phyloP scores from a whole-genome alignment of 306 rosid species.

The Corylus heterophylla region DNA sequence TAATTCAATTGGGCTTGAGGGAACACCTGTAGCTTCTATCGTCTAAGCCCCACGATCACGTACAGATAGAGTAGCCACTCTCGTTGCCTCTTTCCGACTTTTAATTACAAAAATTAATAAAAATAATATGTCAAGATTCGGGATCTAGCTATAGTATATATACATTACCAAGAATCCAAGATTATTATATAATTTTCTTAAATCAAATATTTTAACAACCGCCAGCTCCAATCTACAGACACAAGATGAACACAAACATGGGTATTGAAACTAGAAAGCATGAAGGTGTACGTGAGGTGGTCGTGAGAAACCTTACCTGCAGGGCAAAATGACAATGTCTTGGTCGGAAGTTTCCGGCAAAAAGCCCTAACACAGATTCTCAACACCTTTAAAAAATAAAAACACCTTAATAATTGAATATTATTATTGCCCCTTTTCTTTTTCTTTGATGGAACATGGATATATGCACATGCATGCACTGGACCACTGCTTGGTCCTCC shows the following conservation, averaged over 20 bases:
- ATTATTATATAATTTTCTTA: too few species aligned
- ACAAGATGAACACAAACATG: background rate
- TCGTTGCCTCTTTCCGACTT: too few species aligned
- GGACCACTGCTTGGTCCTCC: slow-evolving; percentile 18
- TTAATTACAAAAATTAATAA: too few species aligned
- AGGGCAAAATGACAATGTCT: slow-evolving; percentile 38
- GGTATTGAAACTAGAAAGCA: background rate
- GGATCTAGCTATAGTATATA: too few species aligned
- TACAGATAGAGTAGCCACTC: too few species aligned
- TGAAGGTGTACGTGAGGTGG: slow-evolving; percentile 17
- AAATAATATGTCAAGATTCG: too few species aligned
- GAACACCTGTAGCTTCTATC: too few species aligned
- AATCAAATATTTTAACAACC: too few species aligned
- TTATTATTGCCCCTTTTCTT: slow-evolving; percentile 36
- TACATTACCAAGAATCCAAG: too few species aligned
- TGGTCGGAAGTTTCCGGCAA: slow-evolving; percentile 43
- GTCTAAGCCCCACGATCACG: too few species aligned
- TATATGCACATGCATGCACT: background rate
- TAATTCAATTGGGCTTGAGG: too few species aligned
- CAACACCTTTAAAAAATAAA: slow-evolving; percentile 5
- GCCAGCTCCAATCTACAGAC: background rate
- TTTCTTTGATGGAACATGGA: slow-evolving; percentile 34
- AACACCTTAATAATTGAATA: slow-evolving; percentile 44
- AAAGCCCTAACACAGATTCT: slow-evolving; percentile 42
- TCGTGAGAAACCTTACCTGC: slow-evolving; percentile 41